Evolutionary conservation across 1,139 yeast species (phyloP).

Genomic region (Pichia inconspicua): DNA sequence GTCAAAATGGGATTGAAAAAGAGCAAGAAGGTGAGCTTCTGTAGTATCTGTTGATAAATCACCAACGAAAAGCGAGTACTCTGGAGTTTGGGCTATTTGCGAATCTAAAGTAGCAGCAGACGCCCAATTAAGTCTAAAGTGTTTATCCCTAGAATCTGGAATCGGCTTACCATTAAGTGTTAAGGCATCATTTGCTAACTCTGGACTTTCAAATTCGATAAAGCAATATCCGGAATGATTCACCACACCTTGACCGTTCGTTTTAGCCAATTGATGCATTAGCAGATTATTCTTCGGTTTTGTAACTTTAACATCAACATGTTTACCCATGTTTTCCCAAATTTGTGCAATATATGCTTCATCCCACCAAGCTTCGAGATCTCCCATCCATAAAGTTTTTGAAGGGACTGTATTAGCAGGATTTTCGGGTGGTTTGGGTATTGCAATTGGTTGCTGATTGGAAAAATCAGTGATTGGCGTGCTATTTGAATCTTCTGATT

Average conservation of each 20-base stretch:
- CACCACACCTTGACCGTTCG: constrained; percentile 23
- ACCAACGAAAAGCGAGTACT: constrained; percentile 76
- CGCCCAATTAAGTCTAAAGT: constrained; percentile 81
- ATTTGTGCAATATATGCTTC: constrained; percentile 58
- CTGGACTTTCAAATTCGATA: constrained; percentile 64
- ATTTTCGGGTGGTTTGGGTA: constrained; percentile 42
- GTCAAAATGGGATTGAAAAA: constrained; percentile 63
- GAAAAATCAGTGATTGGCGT: constrained; percentile 7
- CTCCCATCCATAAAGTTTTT: constrained; percentile 83
- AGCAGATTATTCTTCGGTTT: constrained; percentile 35
- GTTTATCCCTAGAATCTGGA: constrained; percentile 49
- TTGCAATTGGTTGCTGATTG: constrained; percentile 10
- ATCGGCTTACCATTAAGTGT: constrained; percentile 61
- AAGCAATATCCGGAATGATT: constrained; percentile 77
- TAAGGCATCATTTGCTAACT: constrained; percentile 64
- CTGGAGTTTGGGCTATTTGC: constrained; percentile 37
- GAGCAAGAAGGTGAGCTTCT: constrained; percentile 59
- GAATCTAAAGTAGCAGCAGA: constrained; percentile 52
- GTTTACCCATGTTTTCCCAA: constrained; percentile 50
- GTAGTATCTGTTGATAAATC: constrained; percentile 73
- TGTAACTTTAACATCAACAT: constrained; percentile 52
- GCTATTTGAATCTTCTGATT: neutral
- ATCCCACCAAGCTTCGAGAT: constrained; percentile 79
- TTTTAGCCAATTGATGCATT: constrained; percentile 25
- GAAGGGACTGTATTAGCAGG: constrained; percentile 32